Conservation (phyloP, 2,329 filamentous ascomycete species). For the Rhinocladiella mackenziei region DNA sequence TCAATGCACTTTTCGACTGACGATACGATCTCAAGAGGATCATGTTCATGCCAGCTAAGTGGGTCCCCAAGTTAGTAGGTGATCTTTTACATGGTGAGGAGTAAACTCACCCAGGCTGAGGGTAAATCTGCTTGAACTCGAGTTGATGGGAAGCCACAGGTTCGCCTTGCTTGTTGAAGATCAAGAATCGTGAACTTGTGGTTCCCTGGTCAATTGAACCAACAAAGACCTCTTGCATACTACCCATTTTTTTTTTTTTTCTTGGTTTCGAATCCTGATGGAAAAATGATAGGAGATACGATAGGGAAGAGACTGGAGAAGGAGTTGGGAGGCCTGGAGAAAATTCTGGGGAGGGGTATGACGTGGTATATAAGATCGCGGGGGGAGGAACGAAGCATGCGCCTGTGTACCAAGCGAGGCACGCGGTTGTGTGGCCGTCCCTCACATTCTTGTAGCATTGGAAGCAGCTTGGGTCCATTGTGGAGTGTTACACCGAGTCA, state of each 20-base stretch:
- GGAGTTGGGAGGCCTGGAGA: conserved; percentile 2
- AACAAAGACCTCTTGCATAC: conserved; percentile 60
- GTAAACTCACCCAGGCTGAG: conserved; percentile 66
- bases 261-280: too few species aligned
- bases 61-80: conserved; percentile 10
- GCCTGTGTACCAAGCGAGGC: too few species aligned
- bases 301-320: not conserved
- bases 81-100: not conserved
- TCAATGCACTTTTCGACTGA: conserved; percentile 78
- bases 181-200: conserved; percentile 82
- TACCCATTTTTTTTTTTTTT: conserved; percentile 19
- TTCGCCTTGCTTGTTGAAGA: conserved; percentile 76
- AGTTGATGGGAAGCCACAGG: conserved; percentile 80
- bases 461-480: too few species aligned
- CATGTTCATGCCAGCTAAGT: conserved; percentile 80
- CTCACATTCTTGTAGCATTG: too few species aligned
- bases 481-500: too few species aligned
- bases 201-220: conserved; percentile 90
- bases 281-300: too few species aligned
- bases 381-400: too few species aligned
- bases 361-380: too few species aligned
- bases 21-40: conserved; percentile 69
- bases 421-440: too few species aligned
- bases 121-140: conserved; percentile 80
- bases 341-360: conserved; percentile 1